Conservation (phyloP, 495 filamentous ascomycete species). For the Hypoxylon intermedium region DNA sequence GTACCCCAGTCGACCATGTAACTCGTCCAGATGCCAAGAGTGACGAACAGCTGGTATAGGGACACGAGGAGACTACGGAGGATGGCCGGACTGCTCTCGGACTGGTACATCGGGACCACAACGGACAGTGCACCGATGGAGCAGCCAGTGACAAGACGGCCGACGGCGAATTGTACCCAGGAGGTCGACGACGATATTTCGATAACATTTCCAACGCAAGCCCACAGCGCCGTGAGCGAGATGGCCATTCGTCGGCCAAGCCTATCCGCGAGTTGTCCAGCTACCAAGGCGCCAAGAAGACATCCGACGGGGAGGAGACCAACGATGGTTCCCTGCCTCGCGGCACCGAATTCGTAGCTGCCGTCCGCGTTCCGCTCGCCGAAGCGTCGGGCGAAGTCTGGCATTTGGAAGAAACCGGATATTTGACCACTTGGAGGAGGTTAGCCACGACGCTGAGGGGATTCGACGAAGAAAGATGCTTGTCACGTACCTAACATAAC, state of each 20-base stretch:
- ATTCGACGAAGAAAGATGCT: conserved; percentile 31
- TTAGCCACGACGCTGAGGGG: not conserved
- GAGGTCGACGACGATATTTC: conserved; percentile 62
- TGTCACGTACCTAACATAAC: conserved; percentile 67
- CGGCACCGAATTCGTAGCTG: conserved; percentile 52
- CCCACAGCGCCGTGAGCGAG: conserved; percentile 65
- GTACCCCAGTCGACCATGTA: conserved; percentile 86
- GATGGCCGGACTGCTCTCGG: conserved; percentile 69
- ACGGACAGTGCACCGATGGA: conserved; percentile 76
- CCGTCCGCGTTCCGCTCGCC: conserved; percentile 45
- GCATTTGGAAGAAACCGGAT: conserved; percentile 68
- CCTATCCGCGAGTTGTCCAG: conserved; percentile 62
- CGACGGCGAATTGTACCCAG: conserved; percentile 63
- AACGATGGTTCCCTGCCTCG: conserved; percentile 61
- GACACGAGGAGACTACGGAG: conserved; percentile 73
- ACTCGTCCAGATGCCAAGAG: conserved; percentile 82
- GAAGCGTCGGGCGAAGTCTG: conserved; percentile 58
- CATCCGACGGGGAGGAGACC: conserved; percentile 70
- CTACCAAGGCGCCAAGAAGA: conserved; percentile 70
- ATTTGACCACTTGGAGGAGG: conserved; percentile 47
- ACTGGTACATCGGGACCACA: conserved; percentile 76
- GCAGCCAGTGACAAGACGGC: conserved; percentile 67
- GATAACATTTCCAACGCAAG: conserved; percentile 72
- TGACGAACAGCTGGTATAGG: conserved; percentile 87
- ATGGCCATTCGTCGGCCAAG: conserved; percentile 57